These are phyloP conservation scores for Fusarium sp. DNA, from an alignment of 2,329 filamentous ascomycete species.

Conservation along the genomic window DNA sequence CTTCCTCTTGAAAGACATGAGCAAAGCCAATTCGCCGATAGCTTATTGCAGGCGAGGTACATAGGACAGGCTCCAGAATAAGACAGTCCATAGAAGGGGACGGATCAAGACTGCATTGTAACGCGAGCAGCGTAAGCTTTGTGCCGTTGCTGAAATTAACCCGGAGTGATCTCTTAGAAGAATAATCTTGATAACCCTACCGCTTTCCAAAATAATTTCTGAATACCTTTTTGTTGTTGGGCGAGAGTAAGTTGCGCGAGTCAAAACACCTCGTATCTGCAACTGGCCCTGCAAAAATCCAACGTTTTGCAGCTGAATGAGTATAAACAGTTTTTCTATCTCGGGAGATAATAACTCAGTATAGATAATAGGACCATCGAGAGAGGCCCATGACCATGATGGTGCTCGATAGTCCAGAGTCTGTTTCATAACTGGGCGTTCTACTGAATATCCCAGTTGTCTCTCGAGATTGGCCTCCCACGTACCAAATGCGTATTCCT, in stretches of 20 bases:
- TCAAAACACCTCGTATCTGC: background rate
- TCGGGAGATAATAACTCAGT: too few relatives aligned
- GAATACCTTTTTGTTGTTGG: background rate
- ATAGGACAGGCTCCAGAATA: background rate
- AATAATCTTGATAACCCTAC: background rate
- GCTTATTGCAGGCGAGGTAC: background rate
- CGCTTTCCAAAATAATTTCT: background rate
- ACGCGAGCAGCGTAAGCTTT: background rate
- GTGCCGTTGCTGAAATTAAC: background rate
- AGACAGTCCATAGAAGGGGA: background rate
- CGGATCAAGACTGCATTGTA: background rate
- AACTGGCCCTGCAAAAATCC: background rate
- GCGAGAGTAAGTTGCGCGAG: background rate
- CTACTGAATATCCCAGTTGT: background rate
- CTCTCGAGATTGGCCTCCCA: background rate
- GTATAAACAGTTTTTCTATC: background rate
- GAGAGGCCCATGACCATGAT: background rate
- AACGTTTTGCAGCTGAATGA: background rate
- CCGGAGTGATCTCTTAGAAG: background rate
- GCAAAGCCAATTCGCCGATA: background rate
- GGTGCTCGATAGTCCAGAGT: background rate
- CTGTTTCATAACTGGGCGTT: background rate
- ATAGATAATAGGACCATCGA: background rate
- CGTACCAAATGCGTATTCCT: background rate
- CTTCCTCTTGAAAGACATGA: background rate